Percentiles rank a stretch among this genome's conserved stretches.
Evolutionary conservation across 2,329 filamentous ascomycete genomes (phyloP).

Genomic region (Trichoderma hamatum): DNA sequence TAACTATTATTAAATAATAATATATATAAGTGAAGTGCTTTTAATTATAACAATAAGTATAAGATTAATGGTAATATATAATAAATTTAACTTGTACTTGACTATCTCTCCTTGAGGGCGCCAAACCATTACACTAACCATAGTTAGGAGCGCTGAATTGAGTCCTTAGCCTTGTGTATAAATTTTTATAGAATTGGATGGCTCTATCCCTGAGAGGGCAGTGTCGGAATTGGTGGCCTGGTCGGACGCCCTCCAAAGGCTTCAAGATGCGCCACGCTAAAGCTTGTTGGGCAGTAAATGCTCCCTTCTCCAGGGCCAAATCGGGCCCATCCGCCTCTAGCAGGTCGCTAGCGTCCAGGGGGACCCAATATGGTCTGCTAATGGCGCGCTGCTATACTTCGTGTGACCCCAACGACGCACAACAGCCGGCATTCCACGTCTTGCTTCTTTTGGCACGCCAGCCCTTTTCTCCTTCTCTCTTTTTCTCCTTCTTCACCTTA

Average conservation of each 20-base stretch:
- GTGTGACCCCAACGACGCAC: not conserved
- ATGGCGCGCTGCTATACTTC: conserved; percentile 5
- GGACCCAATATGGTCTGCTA: not conserved
- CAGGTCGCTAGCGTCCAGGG: not conserved
- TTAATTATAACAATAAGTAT: no score
- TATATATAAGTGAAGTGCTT: no score
- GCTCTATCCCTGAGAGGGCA: no score
- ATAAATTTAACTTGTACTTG: no score
- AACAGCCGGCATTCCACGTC: not conserved
- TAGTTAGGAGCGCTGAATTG: no score
- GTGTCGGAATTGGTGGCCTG: no score
- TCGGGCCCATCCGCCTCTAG: not conserved
- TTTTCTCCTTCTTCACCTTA: not conserved
- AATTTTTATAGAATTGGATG: no score
- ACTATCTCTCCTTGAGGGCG: no score
- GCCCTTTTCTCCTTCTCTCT: not conserved
- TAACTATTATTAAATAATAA: no score
- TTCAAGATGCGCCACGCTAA: conserved; percentile 4
- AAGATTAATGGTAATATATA: no score
- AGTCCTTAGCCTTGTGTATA: no score
- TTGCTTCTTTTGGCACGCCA: conserved; percentile 13
- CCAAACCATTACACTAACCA: no score
- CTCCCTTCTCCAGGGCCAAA: conserved; percentile 3
- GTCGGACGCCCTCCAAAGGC: not conserved
- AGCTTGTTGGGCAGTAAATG: not conserved